Evolutionary conservation across 306 rosid genomes (phyloP).

Genomic region (Sicyos edulis): DNA sequence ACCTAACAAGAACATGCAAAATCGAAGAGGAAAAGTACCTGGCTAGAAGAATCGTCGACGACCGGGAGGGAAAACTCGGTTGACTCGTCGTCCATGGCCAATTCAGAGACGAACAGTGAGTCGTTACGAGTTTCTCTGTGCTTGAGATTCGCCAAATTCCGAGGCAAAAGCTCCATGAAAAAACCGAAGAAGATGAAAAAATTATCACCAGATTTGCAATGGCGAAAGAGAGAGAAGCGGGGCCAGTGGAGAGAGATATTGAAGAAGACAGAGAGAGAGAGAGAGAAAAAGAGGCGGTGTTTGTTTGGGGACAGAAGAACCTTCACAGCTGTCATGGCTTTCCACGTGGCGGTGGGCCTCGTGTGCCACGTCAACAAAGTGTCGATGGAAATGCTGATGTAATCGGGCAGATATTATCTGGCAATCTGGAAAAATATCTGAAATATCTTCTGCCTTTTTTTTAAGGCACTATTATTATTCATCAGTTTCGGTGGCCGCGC

Average conservation of each 20-base stretch:
- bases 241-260: conserved; percentile 11
- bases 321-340: conserved; percentile 58
- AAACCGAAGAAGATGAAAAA: neutral
- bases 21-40: conserved; percentile 8
- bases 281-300: conserved; percentile 25
- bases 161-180: conserved; percentile 14
- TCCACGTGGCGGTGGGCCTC: conserved; percentile 67
- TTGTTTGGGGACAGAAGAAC: conserved; percentile 34
- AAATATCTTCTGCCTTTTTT: conserved; percentile 7
- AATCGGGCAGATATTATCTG: conserved; percentile 42
- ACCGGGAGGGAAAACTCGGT: conserved; percentile 10
- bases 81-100: neutral
- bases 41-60: conserved; percentile 15
- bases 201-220: conserved; percentile 15
- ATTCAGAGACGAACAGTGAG: conserved; percentile 22
- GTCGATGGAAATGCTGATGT: conserved; percentile 3
- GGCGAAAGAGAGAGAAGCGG: conserved; percentile 12
- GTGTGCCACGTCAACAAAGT: conserved; percentile 50
- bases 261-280: conserved; percentile 19
- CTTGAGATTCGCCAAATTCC: conserved; percentile 25
- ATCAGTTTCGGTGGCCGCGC: neutral
- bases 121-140: conserved; percentile 19
- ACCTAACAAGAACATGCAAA: neutral
- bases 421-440: conserved; percentile 13
- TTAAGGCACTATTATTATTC: neutral